A percentile compares a stretch with the other conserved stretches of the same genome.
Conservation (phyloP, 2,329 filamentous ascomycete species). For the Beauveria sp. region DNA sequence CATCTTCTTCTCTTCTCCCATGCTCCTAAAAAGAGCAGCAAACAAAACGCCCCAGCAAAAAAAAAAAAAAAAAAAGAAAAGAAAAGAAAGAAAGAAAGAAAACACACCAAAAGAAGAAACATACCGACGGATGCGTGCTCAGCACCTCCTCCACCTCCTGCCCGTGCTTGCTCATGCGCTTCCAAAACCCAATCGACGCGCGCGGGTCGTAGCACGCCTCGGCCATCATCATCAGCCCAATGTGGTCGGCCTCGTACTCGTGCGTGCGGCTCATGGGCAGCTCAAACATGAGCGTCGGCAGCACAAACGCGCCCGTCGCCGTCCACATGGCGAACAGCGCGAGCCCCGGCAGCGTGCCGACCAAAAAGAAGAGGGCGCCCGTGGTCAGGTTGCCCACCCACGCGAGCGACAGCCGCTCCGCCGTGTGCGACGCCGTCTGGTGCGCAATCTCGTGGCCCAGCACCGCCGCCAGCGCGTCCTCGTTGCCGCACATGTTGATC, state of each 20-base stretch:
- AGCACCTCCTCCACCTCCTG: slow-evolving; percentile 53
- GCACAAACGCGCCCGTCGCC: slow-evolving; percentile 33
- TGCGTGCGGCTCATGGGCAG: slow-evolving; percentile 63
- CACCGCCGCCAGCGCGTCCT: slow-evolving; percentile 66
- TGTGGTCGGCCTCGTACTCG: slow-evolving; percentile 73
- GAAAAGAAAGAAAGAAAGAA: too few species aligned
- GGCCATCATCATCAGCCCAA: slow-evolving; percentile 76
- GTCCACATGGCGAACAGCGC: slow-evolving; percentile 31
- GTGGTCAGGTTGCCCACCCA: slow-evolving; percentile 45
- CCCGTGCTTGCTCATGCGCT: slow-evolving; percentile 49
- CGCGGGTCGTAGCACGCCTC: slow-evolving; percentile 68
- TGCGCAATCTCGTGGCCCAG: slow-evolving; percentile 76
- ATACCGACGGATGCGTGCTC: slow-evolving; percentile 66
- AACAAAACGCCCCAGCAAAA: too few species aligned
- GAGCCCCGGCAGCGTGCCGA: slow-evolving; percentile 34
- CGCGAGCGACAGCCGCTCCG: slow-evolving; percentile 51
- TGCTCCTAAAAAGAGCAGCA: too few species aligned
- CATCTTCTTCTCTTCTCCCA: too few species aligned
- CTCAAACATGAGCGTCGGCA: slow-evolving; percentile 57
- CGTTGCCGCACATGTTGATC: slow-evolving; percentile 55
- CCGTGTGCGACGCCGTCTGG: slow-evolving; percentile 60
- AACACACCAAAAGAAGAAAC: slow-evolving; percentile 23
- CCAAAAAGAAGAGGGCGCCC: slow-evolving; percentile 41
- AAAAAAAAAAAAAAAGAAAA: slow-evolving; percentile 10
- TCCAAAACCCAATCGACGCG: slow-evolving; percentile 59